A percentile compares a stretch with the other conserved stretches of the same genome.
Conservation (phyloP, 202 grass and related monocot genomes). For the Carex arenaria region DNA sequence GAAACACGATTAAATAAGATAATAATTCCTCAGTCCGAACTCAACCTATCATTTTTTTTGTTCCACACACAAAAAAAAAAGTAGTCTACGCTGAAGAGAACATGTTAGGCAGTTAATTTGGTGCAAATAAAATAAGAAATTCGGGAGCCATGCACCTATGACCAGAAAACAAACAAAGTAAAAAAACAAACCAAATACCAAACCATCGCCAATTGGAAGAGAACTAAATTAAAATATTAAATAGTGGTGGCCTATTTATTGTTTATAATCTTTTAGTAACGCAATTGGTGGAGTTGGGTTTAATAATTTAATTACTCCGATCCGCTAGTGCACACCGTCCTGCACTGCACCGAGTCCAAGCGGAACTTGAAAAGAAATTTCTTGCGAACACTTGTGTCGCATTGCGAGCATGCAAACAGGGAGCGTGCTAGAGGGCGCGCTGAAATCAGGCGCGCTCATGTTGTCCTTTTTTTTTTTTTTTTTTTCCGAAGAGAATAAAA, state of each 20-base stretch:
- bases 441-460: neutral
- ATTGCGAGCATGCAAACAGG: slow-evolving; percentile 14
- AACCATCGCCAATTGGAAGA: neutral
- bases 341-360: neutral
- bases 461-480: too few species aligned
- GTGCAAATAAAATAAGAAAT: neutral
- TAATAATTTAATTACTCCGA: neutral
- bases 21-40: neutral
- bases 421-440: slow-evolving; percentile 2
- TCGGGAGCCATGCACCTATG: neutral
- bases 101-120: slow-evolving; percentile 13
- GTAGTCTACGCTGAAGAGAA: too few species aligned
- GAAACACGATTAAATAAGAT: neutral
- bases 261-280: neutral
- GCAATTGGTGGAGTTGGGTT: neutral
- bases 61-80: too few species aligned
- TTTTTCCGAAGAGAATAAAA: too few species aligned
- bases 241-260: too few species aligned
- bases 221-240: neutral
- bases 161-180: neutral
- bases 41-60: neutral
- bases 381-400: neutral
- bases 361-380: neutral
- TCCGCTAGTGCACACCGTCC: neutral
- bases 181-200: too few species aligned